phyloP scores from a whole-genome alignment of 2,329 filamentous ascomycete species.

The Aspergillus texensis region DNA sequence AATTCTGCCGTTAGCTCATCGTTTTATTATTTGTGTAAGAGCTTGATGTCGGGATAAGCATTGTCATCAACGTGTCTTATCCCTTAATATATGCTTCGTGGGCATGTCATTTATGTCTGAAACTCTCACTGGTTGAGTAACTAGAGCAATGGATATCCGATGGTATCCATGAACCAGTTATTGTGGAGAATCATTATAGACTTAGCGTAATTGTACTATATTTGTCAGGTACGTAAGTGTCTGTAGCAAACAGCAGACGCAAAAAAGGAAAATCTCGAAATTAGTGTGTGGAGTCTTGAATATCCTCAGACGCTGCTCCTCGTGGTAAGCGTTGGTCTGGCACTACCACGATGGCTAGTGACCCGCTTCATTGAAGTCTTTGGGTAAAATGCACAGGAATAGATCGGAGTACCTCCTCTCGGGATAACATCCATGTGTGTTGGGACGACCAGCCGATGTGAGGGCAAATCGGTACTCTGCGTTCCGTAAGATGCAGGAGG shows the following conservation, averaged over 20 bases:
- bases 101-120: neutral
- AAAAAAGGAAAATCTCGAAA: too few species aligned
- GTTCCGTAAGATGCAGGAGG: neutral
- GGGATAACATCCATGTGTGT: neutral
- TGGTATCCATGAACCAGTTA: neutral
- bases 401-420: neutral
- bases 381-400: neutral
- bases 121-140: neutral
- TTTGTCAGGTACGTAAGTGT: neutral
- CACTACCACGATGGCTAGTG: neutral
- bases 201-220: neutral
- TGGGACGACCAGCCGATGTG: neutral
- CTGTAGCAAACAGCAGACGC: neutral
- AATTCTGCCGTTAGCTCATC: neutral
- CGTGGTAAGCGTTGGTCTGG: neutral
- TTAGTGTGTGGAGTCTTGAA: neutral
- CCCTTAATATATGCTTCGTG: neutral
- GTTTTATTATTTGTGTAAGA: neutral
- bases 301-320: neutral
- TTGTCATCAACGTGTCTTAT: neutral
- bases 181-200: neutral
- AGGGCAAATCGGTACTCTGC: neutral
- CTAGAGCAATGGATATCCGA: neutral
- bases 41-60: neutral
- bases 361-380: neutral